Base-by-base conservation (phyloP, 768 basidiomycete genomes). In the Mycena belliarum region DNA sequence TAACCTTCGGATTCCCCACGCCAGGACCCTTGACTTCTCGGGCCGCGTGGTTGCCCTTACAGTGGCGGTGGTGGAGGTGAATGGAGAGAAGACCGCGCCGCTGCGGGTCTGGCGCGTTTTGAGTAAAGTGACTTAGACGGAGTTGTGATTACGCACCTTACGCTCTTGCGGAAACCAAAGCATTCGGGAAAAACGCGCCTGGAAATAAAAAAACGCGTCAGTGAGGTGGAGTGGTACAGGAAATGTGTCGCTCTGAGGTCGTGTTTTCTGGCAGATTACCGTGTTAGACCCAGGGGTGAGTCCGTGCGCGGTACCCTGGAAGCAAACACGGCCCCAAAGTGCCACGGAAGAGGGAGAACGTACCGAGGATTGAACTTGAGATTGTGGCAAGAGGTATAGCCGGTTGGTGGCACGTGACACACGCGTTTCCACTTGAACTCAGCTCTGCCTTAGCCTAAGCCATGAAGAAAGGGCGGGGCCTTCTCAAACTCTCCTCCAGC, bases 21-120 rank as follows among this genome's bases (percentile, higher is more conserved):
- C n/a, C n/a, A n/a, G n/a, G n/a, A n/a, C n/a, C n/a, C n/a, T n/a
- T n/a, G n/a, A n/a, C n/a, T n/a, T n/a, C n/a, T n/a, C n/a, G n/a
- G n/a, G n/a, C n/a, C n/a, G n/a, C n/a, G n/a, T n/a, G n/a, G n/a
- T n/a, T n/a, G n/a, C n/a, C n/a, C n/a, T n/a, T n/a, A n/a, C 4
- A 4, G 1, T 10, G 42, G 42, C 32, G 16, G 16, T 18, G 24
- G n/a, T 16, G 16, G 26, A 23, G 41, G 41, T 38, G 20, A 25
- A 52, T 2, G 51, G 37, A 6, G 51, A 23, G n/a, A 54, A 54
- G 18, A 29, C 18, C 0, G 52, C 32, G 2, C 52, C 52, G 2
- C 52, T 37, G 26, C 52, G 52, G 7, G 52, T 54, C 52, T 54
- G 12, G 21, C 38, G 38, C 20, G 38, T 40, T n/a, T n/a, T n/a